These are phyloP conservation scores for Ilyonectria destructans DNA, from an alignment of 2,329 filamentous ascomycete species.

Conservation along the genomic window DNA sequence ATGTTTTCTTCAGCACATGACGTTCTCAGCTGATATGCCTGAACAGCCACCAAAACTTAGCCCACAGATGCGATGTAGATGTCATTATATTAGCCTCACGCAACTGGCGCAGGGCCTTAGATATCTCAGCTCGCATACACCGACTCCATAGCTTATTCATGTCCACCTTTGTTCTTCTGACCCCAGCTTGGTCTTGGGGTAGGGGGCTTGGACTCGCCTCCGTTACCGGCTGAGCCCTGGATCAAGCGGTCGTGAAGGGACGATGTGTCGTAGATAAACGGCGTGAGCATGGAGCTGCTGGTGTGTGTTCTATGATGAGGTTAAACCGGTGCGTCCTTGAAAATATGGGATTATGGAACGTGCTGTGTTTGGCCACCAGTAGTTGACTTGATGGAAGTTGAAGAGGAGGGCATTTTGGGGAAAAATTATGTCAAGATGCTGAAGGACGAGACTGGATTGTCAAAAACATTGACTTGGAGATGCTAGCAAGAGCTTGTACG, in stretches of 20 bases:
- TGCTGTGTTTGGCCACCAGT: not conserved
- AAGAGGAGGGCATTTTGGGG: not conserved
- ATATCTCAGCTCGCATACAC: too few species aligned
- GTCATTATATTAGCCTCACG: not conserved
- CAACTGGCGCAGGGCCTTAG: not conserved
- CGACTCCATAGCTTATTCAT: not conserved
- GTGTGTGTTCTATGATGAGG: not conserved
- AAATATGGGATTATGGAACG: not conserved
- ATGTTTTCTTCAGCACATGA: not conserved
- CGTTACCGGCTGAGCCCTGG: not conserved
- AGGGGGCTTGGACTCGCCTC: not conserved
- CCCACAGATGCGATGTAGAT: not conserved
- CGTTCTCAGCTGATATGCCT: not conserved
- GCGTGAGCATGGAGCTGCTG: constrained; percentile 15
- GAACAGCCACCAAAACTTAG: not conserved
- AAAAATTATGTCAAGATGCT: not conserved
- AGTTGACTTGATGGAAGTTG: not conserved
- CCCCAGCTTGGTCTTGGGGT: not conserved
- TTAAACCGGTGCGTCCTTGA: not conserved
- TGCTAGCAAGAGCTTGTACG: not conserved
- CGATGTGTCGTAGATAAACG: constrained; percentile 28
- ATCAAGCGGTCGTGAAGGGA: constrained; percentile 23
- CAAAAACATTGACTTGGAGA: not conserved
- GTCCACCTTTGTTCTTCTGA: not conserved
- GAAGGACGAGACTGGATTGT: not conserved